Conservation (phyloP, 139 green algal genomes). For the Edaphochlamys debaryana region DNA sequence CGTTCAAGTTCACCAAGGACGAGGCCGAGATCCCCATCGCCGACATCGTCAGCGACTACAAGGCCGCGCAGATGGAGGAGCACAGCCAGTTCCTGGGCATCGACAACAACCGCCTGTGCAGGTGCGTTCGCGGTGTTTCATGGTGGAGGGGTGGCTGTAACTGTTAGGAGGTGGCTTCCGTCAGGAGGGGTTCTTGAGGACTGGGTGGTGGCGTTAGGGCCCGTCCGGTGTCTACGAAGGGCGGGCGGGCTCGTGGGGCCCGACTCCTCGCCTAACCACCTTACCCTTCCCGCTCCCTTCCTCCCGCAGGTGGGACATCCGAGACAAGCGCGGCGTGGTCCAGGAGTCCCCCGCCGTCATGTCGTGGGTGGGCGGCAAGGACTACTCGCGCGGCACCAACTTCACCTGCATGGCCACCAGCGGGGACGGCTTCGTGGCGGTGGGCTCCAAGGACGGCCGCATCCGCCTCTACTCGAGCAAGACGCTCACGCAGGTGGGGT, state of each 20-base stretch:
- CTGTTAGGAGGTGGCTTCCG: not conserved
- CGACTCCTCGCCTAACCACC: too few relatives aligned
- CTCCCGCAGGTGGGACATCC: conserved; percentile 93
- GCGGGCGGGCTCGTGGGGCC: too few relatives aligned
- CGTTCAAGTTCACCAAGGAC: conserved; percentile 93
- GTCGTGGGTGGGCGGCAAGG: conserved; percentile 84
- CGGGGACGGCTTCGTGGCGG: conserved; percentile 87
- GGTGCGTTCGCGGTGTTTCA: conserved; percentile 21
- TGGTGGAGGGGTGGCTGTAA: not conserved
- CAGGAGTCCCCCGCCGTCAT: conserved; percentile 62
- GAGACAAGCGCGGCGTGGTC: conserved; percentile 68
- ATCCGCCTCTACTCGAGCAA: conserved; percentile 92
- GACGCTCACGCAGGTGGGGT: conserved; percentile 62
- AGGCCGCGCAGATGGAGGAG: conserved; percentile 76
- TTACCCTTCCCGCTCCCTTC: too few relatives aligned
- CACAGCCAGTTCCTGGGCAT: conserved; percentile 90
- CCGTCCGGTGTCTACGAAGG: too few relatives aligned
- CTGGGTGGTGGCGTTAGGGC: not conserved
- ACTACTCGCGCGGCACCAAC: conserved; percentile 87
- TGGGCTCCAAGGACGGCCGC: conserved; percentile 86
- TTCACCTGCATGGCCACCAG: conserved; percentile 88
- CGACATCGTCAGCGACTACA: conserved; percentile 84
- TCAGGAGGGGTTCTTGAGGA: not conserved
- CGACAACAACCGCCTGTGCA: conserved; percentile 84
- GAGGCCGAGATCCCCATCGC: conserved; percentile 74